Conservation (phyloP, 1,284 basidiomycete species). For the Rhodotorula mucilaginosa region DNA sequence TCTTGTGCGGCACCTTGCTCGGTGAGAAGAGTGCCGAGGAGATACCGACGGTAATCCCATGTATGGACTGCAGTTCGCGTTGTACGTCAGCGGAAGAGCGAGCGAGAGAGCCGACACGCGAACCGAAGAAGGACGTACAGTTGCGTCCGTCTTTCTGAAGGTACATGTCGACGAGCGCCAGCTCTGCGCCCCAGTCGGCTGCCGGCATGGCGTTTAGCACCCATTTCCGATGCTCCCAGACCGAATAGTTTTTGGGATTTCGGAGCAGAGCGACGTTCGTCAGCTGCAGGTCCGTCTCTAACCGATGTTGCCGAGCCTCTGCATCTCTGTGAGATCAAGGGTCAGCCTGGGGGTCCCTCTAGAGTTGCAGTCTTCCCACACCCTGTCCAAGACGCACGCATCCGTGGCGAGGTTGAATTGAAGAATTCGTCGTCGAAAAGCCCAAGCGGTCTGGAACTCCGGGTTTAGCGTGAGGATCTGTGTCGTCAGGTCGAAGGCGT, state of each 20-base stretch:
- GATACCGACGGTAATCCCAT: constrained; percentile 85
- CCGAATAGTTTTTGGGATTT: constrained; percentile 92
- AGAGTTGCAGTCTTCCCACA: background rate
- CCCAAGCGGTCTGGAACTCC: constrained; percentile 84
- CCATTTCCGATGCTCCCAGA: constrained; percentile 95
- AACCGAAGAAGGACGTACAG: constrained; percentile 59
- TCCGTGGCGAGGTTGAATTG: constrained; percentile 64
- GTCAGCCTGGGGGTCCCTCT: background rate
- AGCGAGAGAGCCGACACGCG: background rate
- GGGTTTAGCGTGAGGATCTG: constrained; percentile 39
- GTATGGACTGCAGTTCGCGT: constrained; percentile 66
- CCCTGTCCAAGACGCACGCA: constrained; percentile 7
- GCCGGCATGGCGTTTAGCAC: constrained; percentile 79
- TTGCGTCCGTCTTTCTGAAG: constrained; percentile 83
- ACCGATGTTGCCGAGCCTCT: constrained; percentile 61
- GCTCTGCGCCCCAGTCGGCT: constrained; percentile 76
- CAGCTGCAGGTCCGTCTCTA: constrained; percentile 71
- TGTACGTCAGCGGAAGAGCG: background rate
- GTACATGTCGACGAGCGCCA: constrained; percentile 83
- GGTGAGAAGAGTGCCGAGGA: constrained; percentile 57
- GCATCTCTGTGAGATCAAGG: constrained; percentile 55
- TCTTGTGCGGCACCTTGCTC: constrained; percentile 48
- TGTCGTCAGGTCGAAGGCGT: constrained; percentile 59
- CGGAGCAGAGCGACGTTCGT: constrained; percentile 74
- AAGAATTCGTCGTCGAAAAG: constrained; percentile 77